Base-by-base conservation (phyloP, 2,329 filamentous ascomycete genomes). In the Pseudonectria foliicola region DNA sequence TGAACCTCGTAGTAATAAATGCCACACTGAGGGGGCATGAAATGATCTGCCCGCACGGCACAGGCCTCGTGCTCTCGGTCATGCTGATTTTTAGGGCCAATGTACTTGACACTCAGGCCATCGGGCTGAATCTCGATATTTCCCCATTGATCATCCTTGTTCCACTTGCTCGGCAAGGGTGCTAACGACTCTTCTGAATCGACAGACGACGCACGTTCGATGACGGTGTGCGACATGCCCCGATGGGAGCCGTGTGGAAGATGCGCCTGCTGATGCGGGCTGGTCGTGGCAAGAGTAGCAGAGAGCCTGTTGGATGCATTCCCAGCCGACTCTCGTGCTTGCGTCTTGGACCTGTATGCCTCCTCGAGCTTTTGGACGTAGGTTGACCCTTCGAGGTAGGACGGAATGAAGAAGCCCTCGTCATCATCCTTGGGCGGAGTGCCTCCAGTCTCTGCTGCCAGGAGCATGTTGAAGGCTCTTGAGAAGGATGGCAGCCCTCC, bases 1-100 rank as follows among this genome's bases (percentile, higher is more conserved):
- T 62, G 62, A 15, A 82, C 71, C 56, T 98, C 92, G 54, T 80
- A 98, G 59, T 98, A 98, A 60, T 95, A 98, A 40, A 98, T 82
- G 2, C 92, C 92, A 47, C 85, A 92, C 53, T 94, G 83, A 25
- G 79, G 72, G 4, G 92, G 88, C 78, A 96, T 95, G 31, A 80
- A 76, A 56, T 88, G 71, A 58, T 98, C 84, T 18, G 89, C 77
- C 37, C 92, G 79, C 38, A 95, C 79, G 10, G 85, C 77, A 25
- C 80, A 87, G 13, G 87, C 85, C 57, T 96, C 92, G 53, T 84
- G 68, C 7, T 80, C 76, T 33, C 70, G 66, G 32, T 77, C 71
- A 37, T 59, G 57, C 13, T 65, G 53, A 15, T 58, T 62, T 49
- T 70, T 72, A 1, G 61, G 50, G 1, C 68, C 67, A 1, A 61